Base-by-base conservation (phyloP, 257 asterid species). In the Plantago elongata region DNA sequence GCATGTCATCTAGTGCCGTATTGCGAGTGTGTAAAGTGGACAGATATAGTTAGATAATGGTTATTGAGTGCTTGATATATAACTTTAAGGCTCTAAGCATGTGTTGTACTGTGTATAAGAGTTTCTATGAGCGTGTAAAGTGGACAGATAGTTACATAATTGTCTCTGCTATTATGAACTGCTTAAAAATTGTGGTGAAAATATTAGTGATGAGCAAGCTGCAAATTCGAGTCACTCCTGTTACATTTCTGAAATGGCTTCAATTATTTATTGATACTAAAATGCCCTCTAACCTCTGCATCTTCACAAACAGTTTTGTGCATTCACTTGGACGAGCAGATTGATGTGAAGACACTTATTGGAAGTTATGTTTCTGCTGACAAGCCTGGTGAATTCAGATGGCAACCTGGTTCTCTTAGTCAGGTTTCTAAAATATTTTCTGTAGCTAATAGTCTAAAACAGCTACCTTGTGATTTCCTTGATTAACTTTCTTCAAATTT, bases 321-420 rank as follows among this genome's bases (percentile, higher is more conserved):
- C 69, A 84, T 93, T 68, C 91, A 93, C 83, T 83, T 89, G 99
- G 99, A 93, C 64, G 99, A 93, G 72, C 99, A 93, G 88, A 68
- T 87, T 42, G 99, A 93, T 75, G 97, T 97, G 54, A 93, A 85
- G 74, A 87, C 94, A 58, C 68, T 93, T 73, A 76, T 93, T 68
- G 99, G 99, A 69, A 84, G 84, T 69, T 86, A 89, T 76, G 96
- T 93, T 62, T 89, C 91, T 74, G 77, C 94, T 0, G 99, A 89
- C 66, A 77, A 77, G 70, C 99, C 99, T 64, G 99, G 99, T 42
- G 99, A 93, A 78, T 93, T 93, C 84, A 82, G 85, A 80, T 93
- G 99, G 99, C 99, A 89, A 72, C 94, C 94, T 77, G 99, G 97
- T 72, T 84, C 96, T 68, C 97, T 93, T 60, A 81, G 96, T 44